Base-by-base conservation (phyloP, 2,329 filamentous ascomycete species). In the Penicillium sp. region DNA sequence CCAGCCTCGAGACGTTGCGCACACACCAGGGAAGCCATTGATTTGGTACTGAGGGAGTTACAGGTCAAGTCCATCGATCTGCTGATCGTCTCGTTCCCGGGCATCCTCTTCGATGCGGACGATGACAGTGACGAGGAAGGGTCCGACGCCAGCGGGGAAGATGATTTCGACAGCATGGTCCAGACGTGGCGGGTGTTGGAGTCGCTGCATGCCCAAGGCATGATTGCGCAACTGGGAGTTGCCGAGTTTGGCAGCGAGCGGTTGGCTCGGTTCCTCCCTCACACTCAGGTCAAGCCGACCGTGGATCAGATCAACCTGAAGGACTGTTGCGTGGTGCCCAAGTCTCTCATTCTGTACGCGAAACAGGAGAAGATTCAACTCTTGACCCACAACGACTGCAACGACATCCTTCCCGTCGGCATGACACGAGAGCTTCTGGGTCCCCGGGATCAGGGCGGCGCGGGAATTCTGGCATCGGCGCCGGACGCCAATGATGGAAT, bases 271-370 rank as follows among this genome's bases (percentile, higher is more conserved):
- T 90, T 98, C 61, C 74, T 97, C 26, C 76, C 81, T 37, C 76
- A 81, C 52, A 85, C 88, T 24, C 76, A 75, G 36, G 76, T 95
- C 51, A 81, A 80, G 57, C 93, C 93, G 0, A 80, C 81, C 18
- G 91, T 97, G 36, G 84, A 97, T 69, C 93, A 98, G 76, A 95
- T 98, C 76, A 97, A 97, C 66, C 81, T 95, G 43, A 84, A 88
- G 60, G 88, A 97, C 70, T 97, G 91, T 75, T 98, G 93, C 71
- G 91, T 90, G 40, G 93, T 97, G 38, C 93, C 93, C 7, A 90
- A 90, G 61, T 85, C 89, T 9, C 77, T 98, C 53, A 83, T 90
- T 50, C 73, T 86, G 60, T 84, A 94, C 60, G 91, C 91, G n/a
- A 90, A 88, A 68, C 77, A 84, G 54, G 78, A 90, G 64, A 77